Evolutionary conservation across 768 basidiomycete genomes (phyloP).

Genomic region (Leccinum subgranulosum): DNA sequence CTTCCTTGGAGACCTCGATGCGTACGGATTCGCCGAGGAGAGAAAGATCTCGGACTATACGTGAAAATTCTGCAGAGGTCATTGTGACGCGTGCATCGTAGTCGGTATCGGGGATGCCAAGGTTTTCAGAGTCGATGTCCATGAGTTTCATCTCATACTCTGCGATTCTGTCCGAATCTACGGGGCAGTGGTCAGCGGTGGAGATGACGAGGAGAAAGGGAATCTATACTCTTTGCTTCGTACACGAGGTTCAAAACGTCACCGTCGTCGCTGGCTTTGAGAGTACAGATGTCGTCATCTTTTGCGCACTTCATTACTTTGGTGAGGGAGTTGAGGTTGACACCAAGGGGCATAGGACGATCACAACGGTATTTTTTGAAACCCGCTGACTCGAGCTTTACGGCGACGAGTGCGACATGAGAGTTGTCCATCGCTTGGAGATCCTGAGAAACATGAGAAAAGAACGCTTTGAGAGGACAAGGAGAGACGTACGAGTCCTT

Average conservation of each 20-base stretch:
- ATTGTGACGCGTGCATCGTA: slow-evolving; percentile 93
- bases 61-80: slow-evolving; percentile 80
- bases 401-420: slow-evolving; percentile 94
- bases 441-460: slow-evolving; percentile 39
- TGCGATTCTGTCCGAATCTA: slow-evolving; percentile 89
- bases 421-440: slow-evolving; percentile 99
- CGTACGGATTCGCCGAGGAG: slow-evolving; percentile 91
- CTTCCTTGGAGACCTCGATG: slow-evolving; percentile 95
- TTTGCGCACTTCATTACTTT: slow-evolving; percentile 98
- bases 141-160: slow-evolving; percentile 99
- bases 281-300: slow-evolving; percentile 87
- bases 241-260: slow-evolving; percentile 88
- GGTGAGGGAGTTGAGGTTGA: slow-evolving; percentile 82
- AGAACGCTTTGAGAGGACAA: background rate
- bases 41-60: slow-evolving; percentile 90
- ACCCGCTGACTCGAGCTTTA: slow-evolving; percentile 72
- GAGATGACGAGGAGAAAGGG: background rate
- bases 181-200: background rate
- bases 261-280: slow-evolving; percentile 89
- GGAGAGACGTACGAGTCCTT: slow-evolving; percentile 70
- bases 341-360: slow-evolving; percentile 87
- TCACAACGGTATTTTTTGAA: slow-evolving; percentile 93
- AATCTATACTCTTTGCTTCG: slow-evolving; percentile 76
- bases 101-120: slow-evolving; percentile 95
- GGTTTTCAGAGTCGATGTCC: slow-evolving; percentile 96